Conservation (phyloP, 768 basidiomycete species). For the Phylloporus rhodoxanthus region DNA sequence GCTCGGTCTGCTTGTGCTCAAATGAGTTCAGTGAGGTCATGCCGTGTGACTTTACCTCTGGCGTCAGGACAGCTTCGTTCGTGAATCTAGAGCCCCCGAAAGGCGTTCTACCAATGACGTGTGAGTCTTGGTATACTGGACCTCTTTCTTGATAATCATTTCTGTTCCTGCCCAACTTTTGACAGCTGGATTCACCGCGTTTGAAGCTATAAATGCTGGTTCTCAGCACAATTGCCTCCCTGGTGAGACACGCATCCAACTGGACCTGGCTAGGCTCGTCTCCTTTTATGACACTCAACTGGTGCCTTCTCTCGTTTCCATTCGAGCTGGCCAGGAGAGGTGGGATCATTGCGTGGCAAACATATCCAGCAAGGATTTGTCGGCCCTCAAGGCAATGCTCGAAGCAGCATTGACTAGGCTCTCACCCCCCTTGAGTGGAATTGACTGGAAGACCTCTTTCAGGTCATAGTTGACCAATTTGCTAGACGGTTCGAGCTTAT, state of each 20-base stretch:
- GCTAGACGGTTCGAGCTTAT: neutral
- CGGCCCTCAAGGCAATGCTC: neutral
- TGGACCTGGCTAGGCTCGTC: slow-evolving; percentile 5
- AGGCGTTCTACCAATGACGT: neutral
- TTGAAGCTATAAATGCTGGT: slow-evolving; percentile 14
- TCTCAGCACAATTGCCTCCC: slow-evolving; percentile 19
- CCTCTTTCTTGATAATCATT: neutral
- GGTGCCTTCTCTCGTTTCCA: slow-evolving; percentile 7
- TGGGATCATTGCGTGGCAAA: slow-evolving; percentile 13
- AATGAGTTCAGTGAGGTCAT: slow-evolving; percentile 38
- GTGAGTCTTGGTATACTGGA: neutral
- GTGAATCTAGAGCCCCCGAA: slow-evolving; percentile 23
- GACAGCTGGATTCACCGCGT: neutral
- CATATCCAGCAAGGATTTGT: slow-evolving; percentile 11
- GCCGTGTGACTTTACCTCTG: slow-evolving; percentile 42
- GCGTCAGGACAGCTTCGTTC: slow-evolving; percentile 38
- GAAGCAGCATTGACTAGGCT: slow-evolving; percentile 1
- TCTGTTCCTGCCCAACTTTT: neutral
- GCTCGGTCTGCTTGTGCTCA: neutral
- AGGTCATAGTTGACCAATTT: neutral
- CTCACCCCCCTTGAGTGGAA: slow-evolving; percentile 17
- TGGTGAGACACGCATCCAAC: slow-evolving; percentile 18
- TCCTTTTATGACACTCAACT: slow-evolving; percentile 9
- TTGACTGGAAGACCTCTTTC: slow-evolving; percentile 29
- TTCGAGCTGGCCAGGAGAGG: slow-evolving; percentile 8